A percentile compares a stretch with the other conserved stretches of the same genome.
These are phyloP conservation scores for Kurtzmaniella cleridarum DNA, from an alignment of 805 yeast genomes.

Conservation along the genomic window DNA sequence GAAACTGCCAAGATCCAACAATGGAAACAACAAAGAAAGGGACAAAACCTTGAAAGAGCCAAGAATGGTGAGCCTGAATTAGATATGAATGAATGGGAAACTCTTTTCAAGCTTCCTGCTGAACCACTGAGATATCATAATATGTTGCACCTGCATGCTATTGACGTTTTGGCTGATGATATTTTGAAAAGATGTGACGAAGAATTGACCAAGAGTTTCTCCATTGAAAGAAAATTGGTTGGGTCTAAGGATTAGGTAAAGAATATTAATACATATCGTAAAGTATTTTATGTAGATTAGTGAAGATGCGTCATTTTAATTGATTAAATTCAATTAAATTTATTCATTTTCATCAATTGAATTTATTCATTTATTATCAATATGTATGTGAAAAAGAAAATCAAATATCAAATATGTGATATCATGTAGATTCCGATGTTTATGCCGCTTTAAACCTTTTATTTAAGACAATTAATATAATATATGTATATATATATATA, in stretches of 20 bases:
- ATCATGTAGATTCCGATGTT: no score
- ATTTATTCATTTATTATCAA: no score
- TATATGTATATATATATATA: no score
- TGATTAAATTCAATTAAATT: no score
- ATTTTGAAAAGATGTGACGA: slow-evolving; percentile 66
- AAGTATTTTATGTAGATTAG: no score
- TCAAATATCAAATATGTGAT: no score
- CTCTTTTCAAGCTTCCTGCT: slow-evolving; percentile 58
- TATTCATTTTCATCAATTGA: no score
- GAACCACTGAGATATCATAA: slow-evolving; percentile 76
- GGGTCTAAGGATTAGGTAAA: slow-evolving; percentile 1
- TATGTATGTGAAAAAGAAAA: no score
- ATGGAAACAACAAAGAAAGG: slow-evolving; percentile 67
- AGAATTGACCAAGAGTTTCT: slow-evolving; percentile 58
- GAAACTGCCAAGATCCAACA: slow-evolving; percentile 65
- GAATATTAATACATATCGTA: no score
- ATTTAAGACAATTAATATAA: no score
- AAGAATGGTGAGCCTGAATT: slow-evolving; percentile 51
- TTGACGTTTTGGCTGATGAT: slow-evolving; percentile 65
- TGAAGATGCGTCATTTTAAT: no score
- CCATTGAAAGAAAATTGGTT: slow-evolving; percentile 49
- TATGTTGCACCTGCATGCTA: slow-evolving; percentile 60
- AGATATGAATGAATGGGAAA: slow-evolving; percentile 61
- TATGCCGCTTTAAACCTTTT: no score
- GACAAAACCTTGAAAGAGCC: slow-evolving; percentile 58